Base-by-base conservation (phyloP, 176 grass and related monocot genomes). In the Zoysia japonica region DNA sequence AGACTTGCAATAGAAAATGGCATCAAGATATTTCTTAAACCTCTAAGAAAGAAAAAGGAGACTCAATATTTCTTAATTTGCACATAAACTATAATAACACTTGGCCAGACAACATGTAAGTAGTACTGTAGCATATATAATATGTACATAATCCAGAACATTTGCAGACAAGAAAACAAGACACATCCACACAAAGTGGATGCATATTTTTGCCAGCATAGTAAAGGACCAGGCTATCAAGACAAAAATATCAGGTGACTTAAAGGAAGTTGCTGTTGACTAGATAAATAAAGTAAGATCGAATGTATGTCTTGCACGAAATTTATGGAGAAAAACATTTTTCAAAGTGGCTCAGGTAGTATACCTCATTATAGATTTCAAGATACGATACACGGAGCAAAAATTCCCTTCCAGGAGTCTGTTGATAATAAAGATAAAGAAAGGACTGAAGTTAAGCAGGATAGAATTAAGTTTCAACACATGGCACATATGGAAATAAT, bases 351-450 rank as follows among this genome's bases (percentile, higher is more conserved):
- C n/a, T 75, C 40, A 89, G 61, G 20, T 5, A 67, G 69, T 49
- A 83, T 85, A 95, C 92, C 96, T 99, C 96, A 42, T 99, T 99
- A 79, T 99, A 99, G 43, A 99, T 99, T 85, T 99, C 96, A 74
- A 99, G 86, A 69, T 99, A 99, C 16, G 92, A 99, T 2, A 99
- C 96, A 80, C 96, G 96, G 49, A 99, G 96, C 80, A 99, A 91
- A 91, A 99, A 99, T 84, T 99, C 96, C 85, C 92, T 87, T 63
- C 90, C 96, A 84, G 92, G 95, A 83, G 89, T 92, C 95, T 98
- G 92, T 87, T 61, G 80, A 64, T 77, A 65, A 77, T 63, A 77
- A 87, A 66, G 15, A 47, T 47, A 92, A 87, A 83, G 61, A n/a
- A 78, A 41, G 16, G 8, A 16, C 44, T 71, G 3, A 47, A 78